Percentiles rank a stretch among this genome's conserved stretches.
Conservation (phyloP, 495 filamentous ascomycete species). For the Hypomontagnella submonticulosa region DNA sequence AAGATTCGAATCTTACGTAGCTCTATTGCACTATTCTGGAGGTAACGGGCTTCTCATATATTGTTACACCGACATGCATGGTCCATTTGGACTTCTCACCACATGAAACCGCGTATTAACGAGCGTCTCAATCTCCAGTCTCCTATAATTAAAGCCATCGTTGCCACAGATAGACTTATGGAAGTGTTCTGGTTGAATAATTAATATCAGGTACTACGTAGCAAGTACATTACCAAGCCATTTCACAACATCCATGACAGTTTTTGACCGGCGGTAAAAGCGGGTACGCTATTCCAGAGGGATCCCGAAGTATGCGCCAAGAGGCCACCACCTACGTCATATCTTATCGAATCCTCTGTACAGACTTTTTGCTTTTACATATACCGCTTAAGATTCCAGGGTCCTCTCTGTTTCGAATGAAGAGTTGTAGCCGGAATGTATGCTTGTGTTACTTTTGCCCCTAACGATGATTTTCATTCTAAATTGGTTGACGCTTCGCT, state of each 20-base stretch:
- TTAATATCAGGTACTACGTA: too few relatives aligned
- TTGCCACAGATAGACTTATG: not conserved
- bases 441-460: too few relatives aligned
- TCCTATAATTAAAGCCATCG: not conserved
- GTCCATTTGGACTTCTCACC: too few relatives aligned
- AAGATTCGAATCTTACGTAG: conserved; percentile 1
- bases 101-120: too few relatives aligned
- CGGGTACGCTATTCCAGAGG: conserved; percentile 23
- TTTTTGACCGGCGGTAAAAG: conserved; percentile 20
- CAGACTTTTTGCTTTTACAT: conserved; percentile 7
- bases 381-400: not conserved
- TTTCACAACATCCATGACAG: too few relatives aligned
- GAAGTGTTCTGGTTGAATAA: not conserved
- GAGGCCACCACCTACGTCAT: conserved; percentile 36
- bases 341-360: conserved; percentile 14
- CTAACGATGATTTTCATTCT: too few relatives aligned
- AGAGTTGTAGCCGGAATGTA: too few relatives aligned
- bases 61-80: too few relatives aligned
- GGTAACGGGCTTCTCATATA: not conserved
- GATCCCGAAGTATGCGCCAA: conserved; percentile 18
- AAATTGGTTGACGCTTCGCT: too few relatives aligned
- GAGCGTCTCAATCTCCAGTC: not conserved
- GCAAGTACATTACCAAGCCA: too few relatives aligned
- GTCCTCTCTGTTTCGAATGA: not conserved
- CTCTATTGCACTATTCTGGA: too few relatives aligned